Conservation (phyloP, 192 early-diverging fungal genomes). For the Backusella tarrabulga region DNA sequence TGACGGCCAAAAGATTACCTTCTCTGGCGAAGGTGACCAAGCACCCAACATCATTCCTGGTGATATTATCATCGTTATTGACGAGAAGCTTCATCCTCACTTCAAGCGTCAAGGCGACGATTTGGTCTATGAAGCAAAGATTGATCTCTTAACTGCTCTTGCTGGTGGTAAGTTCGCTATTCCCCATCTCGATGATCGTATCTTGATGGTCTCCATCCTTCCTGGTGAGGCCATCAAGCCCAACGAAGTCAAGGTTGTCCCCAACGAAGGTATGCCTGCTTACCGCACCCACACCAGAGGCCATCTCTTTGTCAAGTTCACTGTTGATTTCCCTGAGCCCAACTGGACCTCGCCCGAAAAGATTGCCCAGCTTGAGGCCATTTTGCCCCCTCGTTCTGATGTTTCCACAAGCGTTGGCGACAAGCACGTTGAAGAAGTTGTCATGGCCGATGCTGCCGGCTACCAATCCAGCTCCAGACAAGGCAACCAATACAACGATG, state of each 20-base stretch:
- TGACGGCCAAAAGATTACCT: constrained; percentile 93
- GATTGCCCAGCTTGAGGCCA: constrained; percentile 73
- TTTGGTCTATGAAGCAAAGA: constrained; percentile 88
- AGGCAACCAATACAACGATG: not conserved
- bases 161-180: constrained; percentile 94
- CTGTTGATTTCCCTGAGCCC: constrained; percentile 84
- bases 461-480: constrained; percentile 16
- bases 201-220: constrained; percentile 83
- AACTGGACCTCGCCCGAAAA: constrained; percentile 76
- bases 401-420: constrained; percentile 52
- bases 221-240: constrained; percentile 96
- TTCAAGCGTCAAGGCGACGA: constrained; percentile 95
- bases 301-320: constrained; percentile 91
- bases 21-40: constrained; percentile 97
- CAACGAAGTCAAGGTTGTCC: constrained; percentile 80
- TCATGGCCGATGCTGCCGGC: constrained; percentile 46
- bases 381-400: constrained; percentile 76
- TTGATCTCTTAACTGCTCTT: constrained; percentile 93
- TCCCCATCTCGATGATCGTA: constrained; percentile 90
- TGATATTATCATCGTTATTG: constrained; percentile 95
- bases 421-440: constrained; percentile 78
- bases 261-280: constrained; percentile 94
- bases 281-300: constrained; percentile 87
- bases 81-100: constrained; percentile 89
- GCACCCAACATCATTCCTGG: constrained; percentile 92